Conservation (phyloP, 208 protist species). For the Leishmania guyanensis region DNA sequence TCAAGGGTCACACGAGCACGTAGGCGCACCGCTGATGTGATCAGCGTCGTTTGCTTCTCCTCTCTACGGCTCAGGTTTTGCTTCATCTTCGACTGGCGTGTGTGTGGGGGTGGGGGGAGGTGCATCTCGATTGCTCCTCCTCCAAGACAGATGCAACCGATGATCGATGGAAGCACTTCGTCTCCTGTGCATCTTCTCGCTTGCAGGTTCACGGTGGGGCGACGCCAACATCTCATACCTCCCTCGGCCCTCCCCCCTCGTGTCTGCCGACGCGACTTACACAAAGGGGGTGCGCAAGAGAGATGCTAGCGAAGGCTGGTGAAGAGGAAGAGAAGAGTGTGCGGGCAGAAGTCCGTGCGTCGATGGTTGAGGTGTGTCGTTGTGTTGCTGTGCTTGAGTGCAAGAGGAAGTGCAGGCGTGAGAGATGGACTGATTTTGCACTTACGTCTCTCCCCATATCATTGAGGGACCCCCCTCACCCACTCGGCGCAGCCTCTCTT, state of each 20-base stretch:
- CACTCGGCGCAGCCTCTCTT: background rate
- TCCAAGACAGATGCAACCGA: no score
- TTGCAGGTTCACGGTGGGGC: no score
- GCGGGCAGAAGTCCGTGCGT: background rate
- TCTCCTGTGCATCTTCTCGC: no score
- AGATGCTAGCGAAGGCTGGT: no score
- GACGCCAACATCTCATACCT: no score
- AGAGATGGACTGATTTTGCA: no score
- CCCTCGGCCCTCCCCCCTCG: no score
- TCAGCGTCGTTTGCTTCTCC: background rate
- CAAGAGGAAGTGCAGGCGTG: background rate
- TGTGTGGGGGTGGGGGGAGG: background rate
- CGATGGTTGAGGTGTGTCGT: background rate
- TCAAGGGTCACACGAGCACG: background rate
- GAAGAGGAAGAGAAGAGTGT: no score
- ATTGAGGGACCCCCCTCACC: no score
- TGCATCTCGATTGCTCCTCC: background rate
- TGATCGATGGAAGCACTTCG: no score
- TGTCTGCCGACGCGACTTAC: no score
- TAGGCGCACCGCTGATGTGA: background rate
- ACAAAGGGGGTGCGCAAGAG: no score
- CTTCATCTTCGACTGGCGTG: background rate
- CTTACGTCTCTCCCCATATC: background rate
- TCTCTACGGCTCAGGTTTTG: background rate
- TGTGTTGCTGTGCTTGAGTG: background rate